phyloP scores from a whole-genome alignment of 306 rosid species.

The Prunus campanulata region DNA sequence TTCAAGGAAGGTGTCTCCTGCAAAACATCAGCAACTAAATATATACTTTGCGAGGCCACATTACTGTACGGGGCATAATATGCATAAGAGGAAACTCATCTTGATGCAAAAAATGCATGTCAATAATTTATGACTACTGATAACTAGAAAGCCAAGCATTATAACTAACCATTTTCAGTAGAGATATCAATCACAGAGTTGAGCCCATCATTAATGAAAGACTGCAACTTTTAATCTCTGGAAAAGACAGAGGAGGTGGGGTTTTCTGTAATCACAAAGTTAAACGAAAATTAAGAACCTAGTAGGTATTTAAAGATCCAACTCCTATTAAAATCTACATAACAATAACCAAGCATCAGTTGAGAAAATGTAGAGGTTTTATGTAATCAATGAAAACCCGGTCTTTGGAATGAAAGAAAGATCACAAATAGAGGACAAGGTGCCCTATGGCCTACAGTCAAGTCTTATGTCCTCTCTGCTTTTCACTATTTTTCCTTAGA shows the following conservation, averaged over 20 bases:
- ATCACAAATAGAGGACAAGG: background rate
- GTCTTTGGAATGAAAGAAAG: constrained; percentile 9
- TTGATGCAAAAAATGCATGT: background rate
- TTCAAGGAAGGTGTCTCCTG: constrained; percentile 67
- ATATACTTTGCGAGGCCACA: background rate
- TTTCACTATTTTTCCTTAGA: background rate
- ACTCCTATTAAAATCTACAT: too few relatives aligned
- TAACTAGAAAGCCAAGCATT: constrained; percentile 6
- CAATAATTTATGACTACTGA: background rate
- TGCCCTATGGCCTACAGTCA: background rate
- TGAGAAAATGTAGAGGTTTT: background rate
- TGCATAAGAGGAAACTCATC: background rate
- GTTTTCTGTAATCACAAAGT: constrained; percentile 52
- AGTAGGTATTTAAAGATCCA: too few relatives aligned
- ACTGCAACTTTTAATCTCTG: constrained; percentile 49
- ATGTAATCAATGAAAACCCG: constrained; percentile 45
- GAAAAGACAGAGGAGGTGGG: constrained; percentile 43
- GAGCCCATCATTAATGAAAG: constrained; percentile 56
- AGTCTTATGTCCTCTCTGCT: background rate
- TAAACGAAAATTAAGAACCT: constrained; percentile 9
- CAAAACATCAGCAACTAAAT: constrained; percentile 16
- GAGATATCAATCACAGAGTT: constrained; percentile 64
- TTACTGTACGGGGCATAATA: background rate
- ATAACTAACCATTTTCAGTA: constrained; percentile 52
- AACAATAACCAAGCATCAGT: background rate